phyloP scores from a whole-genome alignment of 129 eudicot species.

The Escallonia herrerae region DNA sequence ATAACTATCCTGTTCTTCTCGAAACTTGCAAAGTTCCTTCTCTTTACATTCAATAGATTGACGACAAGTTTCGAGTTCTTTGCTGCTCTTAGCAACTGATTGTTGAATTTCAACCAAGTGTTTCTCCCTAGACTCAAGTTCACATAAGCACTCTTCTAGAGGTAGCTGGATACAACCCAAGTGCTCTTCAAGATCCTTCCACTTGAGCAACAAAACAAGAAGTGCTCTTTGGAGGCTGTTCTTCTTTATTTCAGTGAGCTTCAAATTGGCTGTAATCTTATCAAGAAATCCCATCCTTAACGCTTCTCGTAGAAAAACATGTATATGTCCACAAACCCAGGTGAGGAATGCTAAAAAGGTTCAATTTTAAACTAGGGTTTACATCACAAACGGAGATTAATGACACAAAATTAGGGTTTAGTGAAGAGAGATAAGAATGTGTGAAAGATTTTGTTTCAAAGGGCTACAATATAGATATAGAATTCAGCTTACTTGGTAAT shows the following conservation, averaged over 20 bases:
- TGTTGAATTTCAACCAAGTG: not conserved
- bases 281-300: not conserved
- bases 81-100: not conserved
- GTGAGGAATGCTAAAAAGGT: no score
- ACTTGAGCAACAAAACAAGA: not conserved
- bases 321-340: no score
- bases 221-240: constrained; percentile 6
- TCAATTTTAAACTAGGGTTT: no score
- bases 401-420: no score
- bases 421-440: no score
- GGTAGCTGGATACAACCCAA: not conserved
- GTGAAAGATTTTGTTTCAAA: no score
- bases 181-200: constrained; percentile 4
- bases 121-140: not conserved
- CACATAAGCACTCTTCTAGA: not conserved
- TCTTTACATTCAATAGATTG: not conserved
- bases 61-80: not conserved
- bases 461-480: no score
- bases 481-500: no score
- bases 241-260: not conserved
- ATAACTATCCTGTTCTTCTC: not conserved
- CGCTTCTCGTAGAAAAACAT: not conserved
- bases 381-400: no score
- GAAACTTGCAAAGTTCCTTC: not conserved
- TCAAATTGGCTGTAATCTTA: not conserved